Evolutionary conservation across 768 basidiomycete species (phyloP), one percentile per base, ranked within the genome.

Genomic region (Cystofilobasidium capitatum): DNA sequence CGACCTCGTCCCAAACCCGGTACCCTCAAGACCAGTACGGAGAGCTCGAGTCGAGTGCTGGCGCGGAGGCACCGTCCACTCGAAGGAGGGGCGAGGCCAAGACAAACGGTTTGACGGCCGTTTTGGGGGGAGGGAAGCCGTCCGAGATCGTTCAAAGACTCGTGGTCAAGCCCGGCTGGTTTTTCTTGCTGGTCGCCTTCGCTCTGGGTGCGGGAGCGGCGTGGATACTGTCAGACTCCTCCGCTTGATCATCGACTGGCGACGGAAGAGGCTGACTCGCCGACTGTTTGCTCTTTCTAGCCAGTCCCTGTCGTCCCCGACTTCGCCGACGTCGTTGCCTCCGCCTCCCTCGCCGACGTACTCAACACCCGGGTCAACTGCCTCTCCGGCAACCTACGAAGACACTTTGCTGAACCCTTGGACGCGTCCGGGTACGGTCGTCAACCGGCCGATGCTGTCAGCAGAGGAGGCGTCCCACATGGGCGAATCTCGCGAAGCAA

Each of bases 321-420:
- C 24, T n/a, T 45, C 44, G 44, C 44, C 44, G 8, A 7, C 8
- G 17, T n/a, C 44, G 4, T 45, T n/a, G 17, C 24, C 24, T 16
- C 4, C 44, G 6, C 44, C 44, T 4, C 6, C 17, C 6, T n/a
- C 44, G 17, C 8, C 6, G 44, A 16, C 44, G 44, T 4, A 5
- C 17, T 3, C 44, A n/a, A 16, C 44, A 4, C 44, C 44, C 4
- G 17, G 17, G 17, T 5, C 14, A 16, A 6, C 44, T n/a, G 44
- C 6, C 6, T 16, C 24, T 7, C 44, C 44, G 17, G 44, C 17
- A n/a, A 16, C 44, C 44, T n/a, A 20, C 8, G 44, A 45, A n/a
- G 44, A 45, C 44, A 45, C 44, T 16, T 3, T 45, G 6, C 44
- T 58, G 39, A 65, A 65, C 51, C 64, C 64, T 5, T 65, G 39